Conservation (phyloP, 2,329 filamentous ascomycete genomes). For the Neonectria neomacrospora region DNA sequence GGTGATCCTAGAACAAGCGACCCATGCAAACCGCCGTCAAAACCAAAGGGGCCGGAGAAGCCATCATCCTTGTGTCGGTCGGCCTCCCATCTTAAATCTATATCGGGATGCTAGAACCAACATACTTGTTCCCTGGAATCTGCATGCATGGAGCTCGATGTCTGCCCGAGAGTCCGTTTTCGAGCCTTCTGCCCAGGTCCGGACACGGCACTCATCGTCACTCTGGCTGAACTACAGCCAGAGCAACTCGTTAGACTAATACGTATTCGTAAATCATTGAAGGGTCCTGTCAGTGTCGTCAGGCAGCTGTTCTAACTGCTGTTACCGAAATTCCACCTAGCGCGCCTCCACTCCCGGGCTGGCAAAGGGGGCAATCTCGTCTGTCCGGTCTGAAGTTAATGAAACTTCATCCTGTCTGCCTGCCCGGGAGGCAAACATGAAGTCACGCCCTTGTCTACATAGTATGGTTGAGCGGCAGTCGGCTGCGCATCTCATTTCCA, state of each 20-base stretch:
- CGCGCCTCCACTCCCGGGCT: conserved; percentile 29
- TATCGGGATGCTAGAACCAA: neutral
- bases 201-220: neutral
- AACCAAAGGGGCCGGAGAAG: neutral
- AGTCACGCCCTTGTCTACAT: conserved; percentile 17
- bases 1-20: conserved; percentile 15
- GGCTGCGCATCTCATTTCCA: conserved; percentile 15
- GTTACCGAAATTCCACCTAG: conserved; percentile 28
- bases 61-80: neutral
- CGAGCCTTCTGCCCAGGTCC: neutral
- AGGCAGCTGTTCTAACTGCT: neutral
- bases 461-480: conserved; percentile 18
- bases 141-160: neutral
- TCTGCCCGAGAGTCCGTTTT: neutral
- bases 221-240: neutral
- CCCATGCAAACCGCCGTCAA: conserved; percentile 11
- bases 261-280: neutral
- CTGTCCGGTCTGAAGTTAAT: conserved; percentile 21
- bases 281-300: neutral
- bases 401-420: conserved; percentile 18
- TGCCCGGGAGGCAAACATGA: conserved; percentile 2
- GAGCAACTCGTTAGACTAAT: neutral
- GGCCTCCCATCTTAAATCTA: conserved; percentile 4
- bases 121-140: neutral
- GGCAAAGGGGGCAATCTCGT: conserved; percentile 33